Evolutionary conservation across 495 filamentous ascomycete species (phyloP).

Genomic region (Talaromyces adpressus): DNA sequence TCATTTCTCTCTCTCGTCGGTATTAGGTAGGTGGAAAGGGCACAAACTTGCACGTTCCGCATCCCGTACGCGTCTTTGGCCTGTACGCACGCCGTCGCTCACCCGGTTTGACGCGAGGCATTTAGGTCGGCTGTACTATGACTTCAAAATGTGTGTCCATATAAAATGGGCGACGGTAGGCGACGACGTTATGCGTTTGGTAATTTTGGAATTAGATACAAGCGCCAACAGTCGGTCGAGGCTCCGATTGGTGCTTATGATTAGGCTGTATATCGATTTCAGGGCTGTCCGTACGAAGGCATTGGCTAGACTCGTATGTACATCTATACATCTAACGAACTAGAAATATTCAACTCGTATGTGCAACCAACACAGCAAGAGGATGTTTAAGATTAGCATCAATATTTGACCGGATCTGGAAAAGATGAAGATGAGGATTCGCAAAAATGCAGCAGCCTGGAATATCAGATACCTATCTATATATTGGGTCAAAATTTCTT

Average conservation of each 20-base stretch:
- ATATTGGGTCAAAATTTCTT: background rate
- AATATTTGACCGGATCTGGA: background rate
- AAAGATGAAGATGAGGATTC: background rate
- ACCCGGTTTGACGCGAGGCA: constrained; percentile 6
- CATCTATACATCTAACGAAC: background rate
- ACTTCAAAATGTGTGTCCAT: background rate
- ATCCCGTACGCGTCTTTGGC: constrained; percentile 2
- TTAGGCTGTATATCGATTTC: too few relatives aligned
- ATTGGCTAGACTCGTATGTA: background rate
- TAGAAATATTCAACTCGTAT: background rate
- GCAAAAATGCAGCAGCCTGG: background rate
- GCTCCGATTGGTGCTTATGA: background rate
- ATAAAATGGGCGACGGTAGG: background rate
- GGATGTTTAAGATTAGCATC: background rate
- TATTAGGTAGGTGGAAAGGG: background rate
- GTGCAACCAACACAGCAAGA: background rate
- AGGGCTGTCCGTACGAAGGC: background rate
- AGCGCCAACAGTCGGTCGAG: background rate
- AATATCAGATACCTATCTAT: background rate
- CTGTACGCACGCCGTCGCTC: constrained; percentile 1
- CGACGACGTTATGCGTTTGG: background rate
- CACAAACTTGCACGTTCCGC: constrained; percentile 5
- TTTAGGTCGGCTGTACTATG: background rate
- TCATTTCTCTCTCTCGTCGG: background rate
- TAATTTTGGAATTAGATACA: background rate